Evolutionary conservation across 768 basidiomycete genomes (phyloP).

Genomic region (Termitomyces sp.): DNA sequence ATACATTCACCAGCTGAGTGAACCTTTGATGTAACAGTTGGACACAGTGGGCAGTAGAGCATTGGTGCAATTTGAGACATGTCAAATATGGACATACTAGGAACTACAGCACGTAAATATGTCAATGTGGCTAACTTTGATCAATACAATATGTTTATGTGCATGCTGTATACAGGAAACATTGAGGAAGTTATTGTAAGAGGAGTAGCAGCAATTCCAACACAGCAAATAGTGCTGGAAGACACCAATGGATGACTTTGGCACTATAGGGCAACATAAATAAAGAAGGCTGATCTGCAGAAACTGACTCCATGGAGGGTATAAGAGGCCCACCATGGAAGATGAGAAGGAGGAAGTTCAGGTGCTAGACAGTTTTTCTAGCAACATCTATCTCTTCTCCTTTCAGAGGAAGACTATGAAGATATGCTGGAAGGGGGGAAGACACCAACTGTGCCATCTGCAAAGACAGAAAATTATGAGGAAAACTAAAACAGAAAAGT

Average conservation of each 20-base stretch:
- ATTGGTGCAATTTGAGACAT: not conserved
- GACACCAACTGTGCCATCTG: too few species aligned
- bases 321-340: not conserved
- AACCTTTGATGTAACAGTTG: not conserved
- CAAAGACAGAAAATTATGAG: not conserved
- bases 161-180: conserved; percentile 25
- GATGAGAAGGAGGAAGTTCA: not conserved
- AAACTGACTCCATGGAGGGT: not conserved
- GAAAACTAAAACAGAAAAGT: not conserved
- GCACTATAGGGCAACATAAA: not conserved
- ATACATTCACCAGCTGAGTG: not conserved
- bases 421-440: not conserved
- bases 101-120: conserved; percentile 9
- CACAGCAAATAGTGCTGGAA: not conserved
- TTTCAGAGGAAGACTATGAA: not conserved
- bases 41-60: not conserved
- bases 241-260: not conserved
- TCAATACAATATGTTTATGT: conserved; percentile 28
- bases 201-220: not conserved
- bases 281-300: not conserved
- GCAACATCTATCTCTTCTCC: not conserved
- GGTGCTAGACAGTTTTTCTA: not conserved
- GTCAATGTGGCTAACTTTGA: conserved; percentile 30
- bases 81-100: not conserved
- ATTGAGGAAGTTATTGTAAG: conserved; percentile 12